Percentiles rank a stretch among this genome's conserved stretches.
Conservation (phyloP, 305 asterid genomes). For the Fraxinus nigra region DNA sequence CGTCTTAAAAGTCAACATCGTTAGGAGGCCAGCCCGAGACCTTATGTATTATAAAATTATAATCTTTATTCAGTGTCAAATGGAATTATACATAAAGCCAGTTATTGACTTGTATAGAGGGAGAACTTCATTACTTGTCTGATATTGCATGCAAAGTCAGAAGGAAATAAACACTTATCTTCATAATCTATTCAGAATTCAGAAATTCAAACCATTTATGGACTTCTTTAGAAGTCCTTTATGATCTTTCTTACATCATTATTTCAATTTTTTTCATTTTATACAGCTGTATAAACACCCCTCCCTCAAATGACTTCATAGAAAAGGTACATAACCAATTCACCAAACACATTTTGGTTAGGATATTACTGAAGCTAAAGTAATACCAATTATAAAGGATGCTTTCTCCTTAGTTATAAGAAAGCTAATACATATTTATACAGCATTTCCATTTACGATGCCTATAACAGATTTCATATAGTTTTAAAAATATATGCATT, state of each 20-base stretch:
- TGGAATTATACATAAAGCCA: neutral
- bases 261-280: neutral
- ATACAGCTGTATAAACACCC: neutral
- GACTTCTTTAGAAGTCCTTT: neutral
- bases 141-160: neutral
- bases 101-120: neutral
- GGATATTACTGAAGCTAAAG: constrained; percentile 43
- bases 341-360: constrained; percentile 27
- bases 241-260: neutral
- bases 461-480: constrained; percentile 15
- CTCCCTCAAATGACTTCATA: constrained; percentile 21
- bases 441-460: neutral
- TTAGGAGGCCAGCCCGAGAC: neutral
- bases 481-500: constrained; percentile 19
- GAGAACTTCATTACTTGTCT: neutral
- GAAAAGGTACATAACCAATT: constrained; percentile 27
- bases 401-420: constrained; percentile 40
- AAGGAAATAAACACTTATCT: neutral
- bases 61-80: neutral
- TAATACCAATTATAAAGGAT: constrained; percentile 20
- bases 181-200: constrained; percentile 4
- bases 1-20: neutral
- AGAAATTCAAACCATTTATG: constrained; percentile 7
- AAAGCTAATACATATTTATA: constrained; percentile 26
- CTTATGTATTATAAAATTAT: neutral